Percentiles rank a stretch among this genome's conserved stretches.
Conservation (phyloP, 257 asterid genomes). For the Capsicum rhomboideum region DNA sequence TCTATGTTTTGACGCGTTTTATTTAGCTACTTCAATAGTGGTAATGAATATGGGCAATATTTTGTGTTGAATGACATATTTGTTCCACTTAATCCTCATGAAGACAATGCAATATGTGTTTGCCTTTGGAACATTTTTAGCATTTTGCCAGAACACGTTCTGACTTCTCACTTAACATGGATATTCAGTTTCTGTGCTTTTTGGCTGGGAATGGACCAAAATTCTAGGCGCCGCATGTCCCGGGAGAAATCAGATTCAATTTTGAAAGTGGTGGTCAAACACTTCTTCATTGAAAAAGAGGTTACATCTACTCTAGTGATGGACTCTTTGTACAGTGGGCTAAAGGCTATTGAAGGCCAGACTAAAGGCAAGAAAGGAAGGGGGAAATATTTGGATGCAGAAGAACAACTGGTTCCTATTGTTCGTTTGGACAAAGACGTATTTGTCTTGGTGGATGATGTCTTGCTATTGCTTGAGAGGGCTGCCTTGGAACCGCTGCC, state of each 20-base stretch:
- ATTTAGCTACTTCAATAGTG: not conserved
- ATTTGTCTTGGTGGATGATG: constrained; percentile 82
- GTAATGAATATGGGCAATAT: not conserved
- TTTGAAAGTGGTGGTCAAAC: constrained; percentile 69
- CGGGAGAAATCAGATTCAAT: constrained; percentile 73
- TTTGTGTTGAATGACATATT: not conserved
- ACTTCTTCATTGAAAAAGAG: constrained; percentile 90
- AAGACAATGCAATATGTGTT: not conserved
- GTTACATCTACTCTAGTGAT: constrained; percentile 92
- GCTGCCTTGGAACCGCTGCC: constrained; percentile 89
- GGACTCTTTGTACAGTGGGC: constrained; percentile 92
- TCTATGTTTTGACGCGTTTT: not conserved
- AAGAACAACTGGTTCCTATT: constrained; percentile 53
- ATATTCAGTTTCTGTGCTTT: constrained; percentile 72
- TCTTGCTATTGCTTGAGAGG: constrained; percentile 74
- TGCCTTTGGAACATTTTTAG: not conserved
- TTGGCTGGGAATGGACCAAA: constrained; percentile 78
- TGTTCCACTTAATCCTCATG: not conserved
- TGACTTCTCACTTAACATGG: not conserved
- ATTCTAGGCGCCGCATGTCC: constrained; percentile 55
- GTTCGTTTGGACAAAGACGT: constrained; percentile 58
- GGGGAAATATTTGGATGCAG: constrained; percentile 46
- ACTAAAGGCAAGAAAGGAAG: constrained; percentile 52
- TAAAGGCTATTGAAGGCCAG: constrained; percentile 85
- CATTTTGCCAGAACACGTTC: not conserved